Percentiles rank a stretch among this genome's conserved stretches.
Conservation (phyloP, 2,329 filamentous ascomycete species). For the Ciborinia camelliae region DNA sequence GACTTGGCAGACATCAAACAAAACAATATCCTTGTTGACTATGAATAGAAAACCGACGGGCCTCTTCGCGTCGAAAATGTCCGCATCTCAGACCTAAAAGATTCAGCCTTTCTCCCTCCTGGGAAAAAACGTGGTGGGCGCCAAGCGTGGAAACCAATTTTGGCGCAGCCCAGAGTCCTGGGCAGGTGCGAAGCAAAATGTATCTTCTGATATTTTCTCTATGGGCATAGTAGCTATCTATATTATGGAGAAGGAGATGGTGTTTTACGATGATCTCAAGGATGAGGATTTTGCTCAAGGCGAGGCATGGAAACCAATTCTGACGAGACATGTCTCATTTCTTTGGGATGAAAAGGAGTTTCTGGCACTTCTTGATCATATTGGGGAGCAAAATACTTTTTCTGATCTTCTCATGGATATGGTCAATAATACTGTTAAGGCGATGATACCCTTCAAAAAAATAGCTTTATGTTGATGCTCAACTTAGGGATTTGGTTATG, state of each 20-base stretch:
- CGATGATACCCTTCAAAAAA: not conserved
- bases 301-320: slow-evolving; percentile 39
- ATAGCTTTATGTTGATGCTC: not conserved
- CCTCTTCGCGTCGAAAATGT: not conserved
- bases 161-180: slow-evolving; percentile 47
- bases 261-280: slow-evolving; percentile 37
- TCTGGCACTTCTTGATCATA: slow-evolving; percentile 42
- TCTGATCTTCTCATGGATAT: slow-evolving; percentile 38
- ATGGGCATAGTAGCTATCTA: slow-evolving; percentile 47
- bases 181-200: slow-evolving; percentile 40
- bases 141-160: slow-evolving; percentile 43
- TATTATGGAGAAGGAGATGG: slow-evolving; percentile 42
- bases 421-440: not conserved
- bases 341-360: slow-evolving; percentile 45
- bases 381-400: slow-evolving; percentile 43
- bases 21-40: slow-evolving; percentile 45
- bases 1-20: slow-evolving; percentile 42
- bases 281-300: slow-evolving; percentile 21
- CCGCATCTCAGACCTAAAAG: not conserved
- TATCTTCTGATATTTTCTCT: slow-evolving; percentile 45
- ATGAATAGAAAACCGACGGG: slow-evolving; percentile 24
- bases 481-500: not conserved
- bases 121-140: slow-evolving; percentile 25
- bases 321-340: slow-evolving; percentile 47
- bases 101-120: not conserved